Evolutionary conservation across 2,329 filamentous ascomycete species (phyloP).

Genomic region (Thyridium curvatum): DNA sequence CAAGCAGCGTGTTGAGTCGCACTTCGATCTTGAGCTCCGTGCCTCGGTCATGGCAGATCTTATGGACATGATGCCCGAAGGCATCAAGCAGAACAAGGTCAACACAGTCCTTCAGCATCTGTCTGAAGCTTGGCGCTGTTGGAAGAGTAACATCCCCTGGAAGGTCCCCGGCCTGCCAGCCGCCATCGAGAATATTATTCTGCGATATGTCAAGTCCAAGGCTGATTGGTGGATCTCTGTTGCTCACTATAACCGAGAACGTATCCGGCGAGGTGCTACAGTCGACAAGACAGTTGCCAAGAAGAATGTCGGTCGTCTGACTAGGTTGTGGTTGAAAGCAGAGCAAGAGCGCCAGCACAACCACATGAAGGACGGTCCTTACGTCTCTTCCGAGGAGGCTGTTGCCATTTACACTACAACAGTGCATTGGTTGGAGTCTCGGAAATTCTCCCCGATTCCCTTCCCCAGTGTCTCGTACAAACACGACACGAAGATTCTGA

Average conservation of each 20-base stretch:
- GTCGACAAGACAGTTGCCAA: constrained; percentile 99
- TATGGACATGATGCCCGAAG: constrained; percentile 99
- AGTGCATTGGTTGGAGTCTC: constrained; percentile 96
- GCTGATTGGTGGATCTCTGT: constrained; percentile 99
- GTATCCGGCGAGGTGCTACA: constrained; percentile 90
- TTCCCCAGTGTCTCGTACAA: constrained; percentile 99
- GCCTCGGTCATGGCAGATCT: constrained; percentile 98
- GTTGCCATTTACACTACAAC: constrained; percentile 99
- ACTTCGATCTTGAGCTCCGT: constrained; percentile 94
- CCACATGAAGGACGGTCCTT: constrained; percentile 98
- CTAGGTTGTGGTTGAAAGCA: constrained; percentile 92
- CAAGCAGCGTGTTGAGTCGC: constrained; percentile 97
- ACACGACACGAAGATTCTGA: constrained; percentile 98
- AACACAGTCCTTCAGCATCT: constrained; percentile 96
- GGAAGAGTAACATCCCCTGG: constrained; percentile 99
- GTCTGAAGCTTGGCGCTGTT: constrained; percentile 97
- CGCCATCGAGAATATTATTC: constrained; percentile 96
- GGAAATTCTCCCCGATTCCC: constrained; percentile 97
- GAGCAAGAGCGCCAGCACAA: constrained; percentile 99
- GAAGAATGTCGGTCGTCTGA: constrained; percentile 95
- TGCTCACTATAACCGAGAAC: constrained; percentile 96
- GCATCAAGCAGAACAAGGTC: constrained; percentile 99
- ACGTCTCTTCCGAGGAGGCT: constrained; percentile 96
- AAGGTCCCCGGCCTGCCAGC: constrained; percentile 95
- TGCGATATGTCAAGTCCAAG: constrained; percentile 98